Percentiles rank a stretch among this genome's conserved stretches.
Conservation (phyloP, 2,329 filamentous ascomycete genomes). For the Fusarium bulbicola region DNA sequence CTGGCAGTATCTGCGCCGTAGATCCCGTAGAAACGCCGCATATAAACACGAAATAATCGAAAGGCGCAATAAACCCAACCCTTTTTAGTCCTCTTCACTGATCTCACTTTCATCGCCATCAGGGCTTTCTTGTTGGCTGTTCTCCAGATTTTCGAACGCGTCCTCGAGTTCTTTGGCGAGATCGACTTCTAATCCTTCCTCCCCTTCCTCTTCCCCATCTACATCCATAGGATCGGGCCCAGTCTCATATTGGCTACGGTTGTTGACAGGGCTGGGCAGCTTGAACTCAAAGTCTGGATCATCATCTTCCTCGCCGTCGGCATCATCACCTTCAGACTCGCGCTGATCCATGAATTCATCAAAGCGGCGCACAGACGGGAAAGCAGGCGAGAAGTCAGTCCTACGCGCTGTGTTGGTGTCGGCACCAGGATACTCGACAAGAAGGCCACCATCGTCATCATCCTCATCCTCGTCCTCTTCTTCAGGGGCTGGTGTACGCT, state of each 20-base stretch:
- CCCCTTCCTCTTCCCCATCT: slow-evolving; percentile 43
- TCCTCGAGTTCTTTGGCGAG: slow-evolving; percentile 64
- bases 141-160: slow-evolving; percentile 62
- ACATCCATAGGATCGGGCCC: slow-evolving; percentile 43
- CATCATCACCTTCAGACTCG: slow-evolving; percentile 57
- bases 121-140: slow-evolving; percentile 59
- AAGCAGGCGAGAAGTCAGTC: slow-evolving; percentile 59
- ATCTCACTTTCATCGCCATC: slow-evolving; percentile 71
- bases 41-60: not conserved
- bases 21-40: slow-evolving; percentile 12
- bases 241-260: slow-evolving; percentile 42
- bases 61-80: not conserved
- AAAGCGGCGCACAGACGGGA: slow-evolving; percentile 59
- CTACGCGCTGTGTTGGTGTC: slow-evolving; percentile 48
- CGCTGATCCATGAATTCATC: slow-evolving; percentile 62
- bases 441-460: slow-evolving; percentile 65
- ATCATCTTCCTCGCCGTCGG: slow-evolving; percentile 58
- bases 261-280: slow-evolving; percentile 63
- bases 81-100: slow-evolving; percentile 69
- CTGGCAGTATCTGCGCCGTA: not conserved
- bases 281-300: slow-evolving; percentile 62
- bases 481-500: slow-evolving; percentile 48
- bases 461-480: slow-evolving; percentile 64
- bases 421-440: slow-evolving; percentile 68
- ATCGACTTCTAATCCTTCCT: slow-evolving; percentile 48